These are phyloP conservation scores for Leccinum truebloodii DNA, from an alignment of 768 basidiomycete genomes.

Conservation along the genomic window DNA sequence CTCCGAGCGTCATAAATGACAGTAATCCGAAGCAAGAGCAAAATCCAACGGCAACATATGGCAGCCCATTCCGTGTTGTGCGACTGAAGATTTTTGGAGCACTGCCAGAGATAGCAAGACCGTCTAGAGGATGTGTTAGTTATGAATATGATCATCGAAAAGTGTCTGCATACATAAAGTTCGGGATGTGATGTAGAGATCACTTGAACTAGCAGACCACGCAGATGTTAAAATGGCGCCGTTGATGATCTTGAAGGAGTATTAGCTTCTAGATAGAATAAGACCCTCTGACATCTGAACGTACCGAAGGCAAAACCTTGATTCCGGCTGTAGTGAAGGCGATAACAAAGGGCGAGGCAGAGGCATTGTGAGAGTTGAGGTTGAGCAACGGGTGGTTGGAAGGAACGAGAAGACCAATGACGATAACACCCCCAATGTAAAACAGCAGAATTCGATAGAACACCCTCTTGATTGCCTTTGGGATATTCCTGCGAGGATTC, in stretches of 20 bases:
- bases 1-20: slow-evolving; percentile 41
- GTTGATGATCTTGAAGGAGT: slow-evolving; percentile 31
- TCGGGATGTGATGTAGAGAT: slow-evolving; percentile 41
- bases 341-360: slow-evolving; percentile 58
- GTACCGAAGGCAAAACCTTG: slow-evolving; percentile 52
- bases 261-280: not conserved
- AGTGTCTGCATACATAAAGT: slow-evolving; percentile 32
- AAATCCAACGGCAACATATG: slow-evolving; percentile 40
- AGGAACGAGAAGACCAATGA: slow-evolving; percentile 52
- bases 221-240: slow-evolving; percentile 45
- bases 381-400: slow-evolving; percentile 46
- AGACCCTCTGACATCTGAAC: not conserved
- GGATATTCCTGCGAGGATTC: slow-evolving; percentile 47
- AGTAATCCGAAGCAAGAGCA: slow-evolving; percentile 37
- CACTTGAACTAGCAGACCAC: slow-evolving; percentile 44
- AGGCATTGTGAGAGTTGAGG: slow-evolving; percentile 40
- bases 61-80: slow-evolving; percentile 42
- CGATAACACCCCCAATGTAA: slow-evolving; percentile 42
- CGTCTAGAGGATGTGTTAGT: slow-evolving; percentile 37
- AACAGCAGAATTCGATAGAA: slow-evolving; percentile 43
- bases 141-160: not conserved
- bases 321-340: slow-evolving; percentile 56
- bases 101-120: slow-evolving; percentile 51
- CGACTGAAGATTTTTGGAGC: slow-evolving; percentile 53
- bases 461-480: slow-evolving; percentile 43